Conservation (phyloP, 148 eudicot genomes). For the Rhododendron ovatum region DNA sequence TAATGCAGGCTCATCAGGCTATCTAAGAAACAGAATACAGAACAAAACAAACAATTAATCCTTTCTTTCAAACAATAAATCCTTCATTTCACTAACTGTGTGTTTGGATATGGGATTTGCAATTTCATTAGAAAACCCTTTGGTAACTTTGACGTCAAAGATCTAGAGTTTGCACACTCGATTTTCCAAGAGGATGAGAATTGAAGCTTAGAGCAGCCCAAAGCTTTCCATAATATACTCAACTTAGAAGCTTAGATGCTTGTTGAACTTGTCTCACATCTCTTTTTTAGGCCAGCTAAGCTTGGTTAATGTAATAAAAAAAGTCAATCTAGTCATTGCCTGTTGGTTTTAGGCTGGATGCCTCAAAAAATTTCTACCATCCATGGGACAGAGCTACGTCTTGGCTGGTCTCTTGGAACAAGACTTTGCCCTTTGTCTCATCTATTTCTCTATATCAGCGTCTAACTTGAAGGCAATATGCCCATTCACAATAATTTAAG, state of each 20-base stretch:
- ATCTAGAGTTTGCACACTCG: background rate
- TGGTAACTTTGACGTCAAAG: background rate
- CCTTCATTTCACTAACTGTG: background rate
- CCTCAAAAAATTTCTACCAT: background rate
- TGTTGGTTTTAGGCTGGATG: background rate
- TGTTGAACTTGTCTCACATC: background rate
- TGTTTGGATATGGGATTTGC: background rate
- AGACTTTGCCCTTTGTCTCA: background rate
- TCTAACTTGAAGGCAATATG: background rate
- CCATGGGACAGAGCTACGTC: background rate
- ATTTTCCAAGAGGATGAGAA: background rate
- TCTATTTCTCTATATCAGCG: background rate
- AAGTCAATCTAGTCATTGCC: background rate
- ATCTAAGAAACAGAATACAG: background rate
- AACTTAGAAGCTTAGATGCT: background rate
- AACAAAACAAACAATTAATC: background rate
- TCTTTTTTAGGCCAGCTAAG: background rate
- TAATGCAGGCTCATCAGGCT: background rate
- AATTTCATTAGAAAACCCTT: background rate
- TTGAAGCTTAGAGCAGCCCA: slow-evolving; percentile 2
- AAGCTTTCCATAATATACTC: background rate
- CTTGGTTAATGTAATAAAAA: background rate
- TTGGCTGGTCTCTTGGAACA: background rate
- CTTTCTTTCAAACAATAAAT: background rate
- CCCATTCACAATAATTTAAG: background rate